Evolutionary conservation across 2,329 filamentous ascomycete species (phyloP), one percentile per base, ranked within the genome.

Genomic region (Penicillium hesseltinei): DNA sequence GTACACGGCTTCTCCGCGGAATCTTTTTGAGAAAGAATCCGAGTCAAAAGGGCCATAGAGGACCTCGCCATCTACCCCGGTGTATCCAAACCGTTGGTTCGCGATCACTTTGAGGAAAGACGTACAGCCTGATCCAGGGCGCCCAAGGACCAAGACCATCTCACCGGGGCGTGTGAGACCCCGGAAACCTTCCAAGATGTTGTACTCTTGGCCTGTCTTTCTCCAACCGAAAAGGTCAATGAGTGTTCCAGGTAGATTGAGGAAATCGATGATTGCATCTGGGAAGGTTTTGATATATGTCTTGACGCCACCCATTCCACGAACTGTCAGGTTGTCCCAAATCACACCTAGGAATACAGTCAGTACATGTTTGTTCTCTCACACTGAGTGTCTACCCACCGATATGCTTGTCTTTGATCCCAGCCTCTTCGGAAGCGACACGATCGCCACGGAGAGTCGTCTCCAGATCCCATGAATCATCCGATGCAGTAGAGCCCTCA

Each of bases 131-230:
- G 84, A 87, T 0, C 90, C 90, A 0, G 91, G 91, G 60, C 87
- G 84, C 23, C 91, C 91, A 7, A 95, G 80, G 0, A 95, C 91
- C 2, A 95, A 80, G 0, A 93, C 83, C 91, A 96, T 96, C 78
- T 96, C 92, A 1, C 92, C 92, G 0, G 91, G 89, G 62, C 88
- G 86, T 56, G 86, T 84, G 1, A 89, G 81, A 33, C 88, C 76
- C 5, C 62, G 60, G 35, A 71, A 94, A 62, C 84, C 80, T 60
- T 90, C 82, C 25, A 96, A 76, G 45, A 96, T 87, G 6, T 90
- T 87, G 40, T 87, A 83, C 70, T 95, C 88, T 33, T 79, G 79
- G 2, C 87, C 87, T 71, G 89, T 90, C 56, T 84, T 84, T 0
- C 86, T 85, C 17, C 86, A 68, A 0, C 89, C 88, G 1, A 92